Conservation (phyloP, 192 early-diverging fungal genomes). For the Backusella parvicylindrica region DNA sequence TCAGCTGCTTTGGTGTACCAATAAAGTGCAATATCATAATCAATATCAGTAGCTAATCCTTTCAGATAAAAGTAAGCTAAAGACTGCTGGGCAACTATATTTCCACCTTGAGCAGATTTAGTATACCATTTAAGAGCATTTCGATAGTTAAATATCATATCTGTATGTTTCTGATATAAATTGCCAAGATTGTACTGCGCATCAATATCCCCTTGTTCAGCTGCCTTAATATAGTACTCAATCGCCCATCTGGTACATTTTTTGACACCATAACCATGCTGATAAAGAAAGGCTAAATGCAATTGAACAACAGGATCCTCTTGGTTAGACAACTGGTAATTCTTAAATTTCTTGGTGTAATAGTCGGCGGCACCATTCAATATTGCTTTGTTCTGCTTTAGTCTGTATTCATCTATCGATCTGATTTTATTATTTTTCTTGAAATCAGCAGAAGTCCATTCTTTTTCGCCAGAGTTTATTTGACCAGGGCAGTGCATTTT, state of each 20-base stretch:
- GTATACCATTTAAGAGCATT: not conserved
- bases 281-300: not conserved
- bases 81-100: not conserved
- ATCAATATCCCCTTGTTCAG: not conserved
- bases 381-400: not conserved
- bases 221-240: not conserved
- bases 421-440: not conserved
- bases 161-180: not conserved
- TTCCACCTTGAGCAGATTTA: not conserved
- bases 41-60: not conserved
- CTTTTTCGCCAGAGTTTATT: not conserved
- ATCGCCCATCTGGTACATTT: not conserved
- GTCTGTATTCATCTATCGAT: not conserved
- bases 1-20: not conserved
- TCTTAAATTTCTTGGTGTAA: not conserved
- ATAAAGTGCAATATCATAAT: not conserved
- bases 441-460: not conserved
- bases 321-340: not conserved
- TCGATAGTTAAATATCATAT: not conserved
- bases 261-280: not conserved
- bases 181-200: not conserved
- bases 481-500: not conserved
- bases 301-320: not conserved
- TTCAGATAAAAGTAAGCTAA: not conserved
- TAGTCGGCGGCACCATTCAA: not conserved